phyloP scores from a whole-genome alignment of 2,329 filamentous ascomycete genomes.

The Cladosporium sp. region DNA sequence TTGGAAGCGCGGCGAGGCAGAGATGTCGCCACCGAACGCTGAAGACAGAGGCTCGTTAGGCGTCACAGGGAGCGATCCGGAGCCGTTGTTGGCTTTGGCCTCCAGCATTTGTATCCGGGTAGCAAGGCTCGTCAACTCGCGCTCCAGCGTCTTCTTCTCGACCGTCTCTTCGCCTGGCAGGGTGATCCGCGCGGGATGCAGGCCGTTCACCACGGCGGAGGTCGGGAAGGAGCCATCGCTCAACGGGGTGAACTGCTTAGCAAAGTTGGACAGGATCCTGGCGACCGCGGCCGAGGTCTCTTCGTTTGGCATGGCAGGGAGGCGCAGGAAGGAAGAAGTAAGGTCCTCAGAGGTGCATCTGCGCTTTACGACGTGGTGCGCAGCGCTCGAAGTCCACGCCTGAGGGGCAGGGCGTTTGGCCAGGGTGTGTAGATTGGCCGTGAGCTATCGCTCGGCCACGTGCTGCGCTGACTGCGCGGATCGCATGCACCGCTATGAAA shows the following conservation, averaged over 20 bases:
- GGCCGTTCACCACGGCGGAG: slow-evolving; percentile 53
- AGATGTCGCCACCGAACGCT: slow-evolving; percentile 63
- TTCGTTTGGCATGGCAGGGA: slow-evolving; percentile 33
- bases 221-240: slow-evolving; percentile 49
- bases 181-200: slow-evolving; percentile 58
- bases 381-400: slow-evolving; percentile 16
- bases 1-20: slow-evolving; percentile 34
- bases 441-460: slow-evolving; percentile 21
- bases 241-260: slow-evolving; percentile 48
- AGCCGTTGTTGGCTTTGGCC: slow-evolving; percentile 60
- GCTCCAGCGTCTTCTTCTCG: slow-evolving; percentile 78
- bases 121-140: slow-evolving; percentile 77
- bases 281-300: slow-evolving; percentile 40
- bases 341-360: slow-evolving; percentile 22
- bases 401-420: slow-evolving; percentile 21
- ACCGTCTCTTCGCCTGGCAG: slow-evolving; percentile 76
- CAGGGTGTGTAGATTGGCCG: slow-evolving; percentile 20
- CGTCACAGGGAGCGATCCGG: slow-evolving; percentile 67
- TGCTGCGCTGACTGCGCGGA: slow-evolving; percentile 18
- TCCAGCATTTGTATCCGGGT: slow-evolving; percentile 81
- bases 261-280: slow-evolving; percentile 51
- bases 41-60: slow-evolving; percentile 66
- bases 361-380: slow-evolving; percentile 20
- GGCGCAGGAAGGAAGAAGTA: slow-evolving; percentile 17
- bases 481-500: slow-evolving; percentile 12